Evolutionary conservation across 306 rosid genomes (phyloP), one percentile per base, ranked within the genome.

Genomic region (Quercus gilva): DNA sequence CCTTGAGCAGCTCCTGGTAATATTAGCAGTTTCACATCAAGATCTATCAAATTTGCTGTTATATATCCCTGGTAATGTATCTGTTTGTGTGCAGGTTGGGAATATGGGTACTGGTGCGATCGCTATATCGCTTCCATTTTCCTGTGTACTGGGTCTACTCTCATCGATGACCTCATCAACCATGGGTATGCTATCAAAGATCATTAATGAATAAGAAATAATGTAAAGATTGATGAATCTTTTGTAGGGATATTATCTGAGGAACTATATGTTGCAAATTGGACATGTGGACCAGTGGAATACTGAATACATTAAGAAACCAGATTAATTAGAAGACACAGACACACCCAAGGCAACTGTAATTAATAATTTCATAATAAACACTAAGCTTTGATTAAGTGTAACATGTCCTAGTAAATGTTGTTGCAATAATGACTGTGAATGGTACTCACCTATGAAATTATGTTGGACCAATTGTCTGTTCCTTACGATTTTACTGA

Each of bases 1-100:
- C 80, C 96, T 95, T 49, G 99, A 95, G 88, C 98, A 93, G 86
- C 89, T 95, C 61, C 81, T 95, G 93, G 99, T 95, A 89, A 86
- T 88, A 80, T 29, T 25, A 15, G 45, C 68, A 79, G 71, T 65
- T 68, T 1, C 69, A 77, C 12, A 63, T 43, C 9, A 35, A 61
- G 69, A 71, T 74, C 71, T 73, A 51, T 77, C 81, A 29, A 43
- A 73, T 77, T 69, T 74, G 63, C 58, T 65, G 78, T 57, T 71
- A 14, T 81, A 52, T 56, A 45, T 35, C 70, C 74, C 72, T 31
- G 68, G 52, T 81, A 23, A 77, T 73, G 37, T 72, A 69, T 70
- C 77, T 82, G 74, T 78, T 56, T 86, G 57, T 82, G 15, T 69
- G 76, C 96, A 95, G 99, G 93, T 90, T 74, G 87, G 79, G 41